Base-by-base conservation (phyloP, 1,139 yeast species). In the Insectozyma bohioensis region DNA sequence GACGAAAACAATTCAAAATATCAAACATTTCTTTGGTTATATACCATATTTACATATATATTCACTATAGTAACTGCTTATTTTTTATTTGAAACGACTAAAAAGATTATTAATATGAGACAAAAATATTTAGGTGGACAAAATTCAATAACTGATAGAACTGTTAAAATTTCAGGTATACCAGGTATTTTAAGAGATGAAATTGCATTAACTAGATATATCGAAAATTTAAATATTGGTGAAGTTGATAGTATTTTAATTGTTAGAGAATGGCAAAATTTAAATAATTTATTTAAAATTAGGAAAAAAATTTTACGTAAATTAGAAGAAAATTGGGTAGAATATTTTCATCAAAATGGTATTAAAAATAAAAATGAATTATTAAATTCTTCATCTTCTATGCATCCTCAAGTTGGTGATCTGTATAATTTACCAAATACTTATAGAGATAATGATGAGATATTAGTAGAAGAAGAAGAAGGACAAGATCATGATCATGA, bases 211-310 rank as follows among this genome's bases (percentile, higher is more conserved):
- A 80, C 75, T 38, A 72, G 78, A 27, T 92, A 86, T 50, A 81
- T 92, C 21, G 94, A 86, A 45, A 71, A 74, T 12, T 63, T 90
- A 28, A 82, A 84, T 16, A 82, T 90, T 28, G 97, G 96, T 2
- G 79, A 75, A 40, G 95, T 90, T 1, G 75, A 83, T 19, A 70
- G 82, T 0, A 72, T 90, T 8, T 80, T 84, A 3, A 75, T 92
- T 6, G 94, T 95, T 42, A 68, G 87, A 39, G 90, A 90, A 52
- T 92, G 97, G 97, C 75, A 74, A 10, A 72, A 70, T 18, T 63
- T 92, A 36, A 87, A 87, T 45, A 52, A 58, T 24, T 61, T 92
- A 19, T 84, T 83, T 54, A 74, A 72, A 33, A 64, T 75, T 39
- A 68, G 97, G 24, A 66, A 68, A 26, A 46, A 54, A 13, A 61